phyloP scores from a whole-genome alignment of 2,329 filamentous ascomycete species.

The Chaetomiaceae sp. region DNA sequence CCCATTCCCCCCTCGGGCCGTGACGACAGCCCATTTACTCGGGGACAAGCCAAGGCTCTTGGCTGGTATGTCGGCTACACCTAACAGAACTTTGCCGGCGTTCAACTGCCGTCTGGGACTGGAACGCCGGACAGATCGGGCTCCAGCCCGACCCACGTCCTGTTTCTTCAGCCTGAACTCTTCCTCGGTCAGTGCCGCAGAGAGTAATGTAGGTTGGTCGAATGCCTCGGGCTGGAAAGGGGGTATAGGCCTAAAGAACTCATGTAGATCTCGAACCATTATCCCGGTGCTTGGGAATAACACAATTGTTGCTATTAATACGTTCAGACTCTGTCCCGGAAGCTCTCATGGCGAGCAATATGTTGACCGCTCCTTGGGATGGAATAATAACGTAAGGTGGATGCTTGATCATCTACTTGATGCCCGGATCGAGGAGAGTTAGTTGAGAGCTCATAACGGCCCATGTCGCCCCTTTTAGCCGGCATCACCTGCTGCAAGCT shows the following conservation, averaged over 20 bases:
- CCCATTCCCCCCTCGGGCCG: not conserved
- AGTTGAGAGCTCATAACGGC: not conserved
- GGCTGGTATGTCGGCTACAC: not conserved
- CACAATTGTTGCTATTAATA: not conserved
- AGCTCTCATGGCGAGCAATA: not conserved
- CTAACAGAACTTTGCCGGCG: not conserved
- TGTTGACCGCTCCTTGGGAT: not conserved
- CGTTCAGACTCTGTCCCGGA: not conserved
- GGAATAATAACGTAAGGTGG: too few relatives aligned
- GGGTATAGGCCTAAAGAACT: not conserved
- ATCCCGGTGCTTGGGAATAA: constrained; percentile 4
- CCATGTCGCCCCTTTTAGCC: constrained; percentile 1
- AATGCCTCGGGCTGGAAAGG: not conserved
- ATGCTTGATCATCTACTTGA: not conserved
- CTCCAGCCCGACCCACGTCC: not conserved
- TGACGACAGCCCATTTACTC: not conserved
- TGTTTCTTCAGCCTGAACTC: constrained; percentile 9
- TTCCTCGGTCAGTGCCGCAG: not conserved
- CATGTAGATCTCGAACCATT: not conserved
- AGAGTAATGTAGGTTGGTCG: too few relatives aligned
- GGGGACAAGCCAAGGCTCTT: constrained; percentile 1
- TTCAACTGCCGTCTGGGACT: constrained; percentile 5
- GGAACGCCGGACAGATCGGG: not conserved
- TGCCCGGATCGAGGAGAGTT: not conserved
- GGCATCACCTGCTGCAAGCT: not conserved